A percentile compares a stretch with the other conserved stretches of the same genome.
Conservation (phyloP, 306 rosid species). For the Cicer arietinum region DNA sequence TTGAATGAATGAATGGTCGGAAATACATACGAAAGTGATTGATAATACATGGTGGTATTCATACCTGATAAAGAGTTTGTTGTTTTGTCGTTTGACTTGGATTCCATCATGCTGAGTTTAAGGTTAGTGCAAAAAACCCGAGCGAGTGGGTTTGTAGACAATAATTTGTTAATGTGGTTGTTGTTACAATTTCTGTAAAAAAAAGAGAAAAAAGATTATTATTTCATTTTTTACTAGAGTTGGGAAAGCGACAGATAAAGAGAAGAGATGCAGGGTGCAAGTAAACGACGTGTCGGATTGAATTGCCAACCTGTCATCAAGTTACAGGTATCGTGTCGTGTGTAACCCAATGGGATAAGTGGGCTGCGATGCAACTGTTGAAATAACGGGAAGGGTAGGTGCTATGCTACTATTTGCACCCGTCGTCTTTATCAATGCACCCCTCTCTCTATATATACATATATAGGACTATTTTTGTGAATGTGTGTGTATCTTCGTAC, state of each 20-base stretch:
- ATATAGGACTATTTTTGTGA: no score
- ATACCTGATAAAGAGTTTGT: conserved; percentile 13
- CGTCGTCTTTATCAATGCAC: no score
- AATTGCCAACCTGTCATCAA: conserved; percentile 8
- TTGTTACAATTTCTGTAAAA: background rate
- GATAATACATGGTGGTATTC: background rate
- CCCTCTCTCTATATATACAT: no score
- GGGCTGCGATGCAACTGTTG: no score
- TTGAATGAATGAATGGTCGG: background rate
- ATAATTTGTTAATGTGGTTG: background rate
- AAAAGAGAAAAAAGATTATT: no score
- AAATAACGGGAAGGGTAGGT: no score
- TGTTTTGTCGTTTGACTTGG: background rate
- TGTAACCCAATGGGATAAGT: background rate
- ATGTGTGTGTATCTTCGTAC: no score
- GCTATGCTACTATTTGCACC: no score
- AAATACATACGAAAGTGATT: background rate
- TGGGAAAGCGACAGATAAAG: background rate
- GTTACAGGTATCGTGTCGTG: background rate
- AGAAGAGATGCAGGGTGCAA: background rate
- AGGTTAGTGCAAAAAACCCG: background rate
- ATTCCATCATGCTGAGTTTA: conserved; percentile 8
- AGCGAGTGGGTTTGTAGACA: background rate
- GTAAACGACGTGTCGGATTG: background rate
- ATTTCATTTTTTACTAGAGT: background rate